Percentiles rank a stretch among this genome's conserved stretches.
Conservation (phyloP, 257 asterid species). For the Solanum tacnaense region DNA sequence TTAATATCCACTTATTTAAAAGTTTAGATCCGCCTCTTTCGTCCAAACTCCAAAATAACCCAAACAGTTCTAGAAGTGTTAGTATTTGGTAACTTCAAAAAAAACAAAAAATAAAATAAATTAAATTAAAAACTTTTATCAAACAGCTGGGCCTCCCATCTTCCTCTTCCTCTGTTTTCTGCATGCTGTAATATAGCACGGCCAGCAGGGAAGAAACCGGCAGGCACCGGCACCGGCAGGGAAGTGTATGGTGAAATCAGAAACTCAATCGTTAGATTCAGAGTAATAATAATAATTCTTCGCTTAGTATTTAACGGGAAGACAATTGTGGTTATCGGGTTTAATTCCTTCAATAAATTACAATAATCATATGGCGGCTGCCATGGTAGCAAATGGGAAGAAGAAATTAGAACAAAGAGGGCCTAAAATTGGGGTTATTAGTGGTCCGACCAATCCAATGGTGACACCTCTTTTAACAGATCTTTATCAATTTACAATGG, state of each 20-base stretch:
- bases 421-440: conserved; percentile 4
- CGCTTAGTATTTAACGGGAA: background rate
- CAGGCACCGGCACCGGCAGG: background rate
- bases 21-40: background rate
- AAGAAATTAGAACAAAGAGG: background rate
- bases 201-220: background rate
- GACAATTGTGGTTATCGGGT: background rate
- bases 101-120: background rate
- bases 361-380: background rate
- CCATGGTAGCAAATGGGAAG: background rate
- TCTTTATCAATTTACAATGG: conserved; percentile 96
- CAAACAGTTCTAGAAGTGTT: background rate
- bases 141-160: background rate
- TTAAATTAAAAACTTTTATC: background rate
- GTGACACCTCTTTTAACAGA: conserved; percentile 94
- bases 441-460: conserved; percentile 86
- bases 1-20: background rate
- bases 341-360: background rate
- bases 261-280: background rate
- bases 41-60: background rate
- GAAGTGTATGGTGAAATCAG: background rate
- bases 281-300: background rate
- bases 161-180: background rate
- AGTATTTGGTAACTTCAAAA: background rate
- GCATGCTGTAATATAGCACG: background rate